These are phyloP conservation scores for Ogataea chonburiensis DNA, from an alignment of 805 yeast species.

Conservation along the genomic window DNA sequence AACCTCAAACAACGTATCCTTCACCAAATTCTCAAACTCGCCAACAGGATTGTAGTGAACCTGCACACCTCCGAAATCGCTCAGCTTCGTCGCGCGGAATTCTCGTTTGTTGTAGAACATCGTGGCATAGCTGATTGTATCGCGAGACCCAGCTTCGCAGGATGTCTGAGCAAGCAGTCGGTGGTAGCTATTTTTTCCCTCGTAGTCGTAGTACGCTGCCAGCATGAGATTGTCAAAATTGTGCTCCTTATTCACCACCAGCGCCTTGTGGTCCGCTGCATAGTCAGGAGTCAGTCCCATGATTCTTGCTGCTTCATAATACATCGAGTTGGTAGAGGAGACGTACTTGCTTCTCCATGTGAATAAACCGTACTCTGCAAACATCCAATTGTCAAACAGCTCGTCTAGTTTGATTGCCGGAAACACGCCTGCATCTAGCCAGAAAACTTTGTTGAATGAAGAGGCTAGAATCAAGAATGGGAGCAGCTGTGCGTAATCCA, in stretches of 20 bases:
- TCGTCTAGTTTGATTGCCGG: conserved; percentile 37
- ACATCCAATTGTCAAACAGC: conserved; percentile 40
- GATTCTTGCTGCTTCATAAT: conserved; percentile 39
- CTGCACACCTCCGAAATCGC: conserved; percentile 39
- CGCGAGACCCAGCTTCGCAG: conserved; percentile 51
- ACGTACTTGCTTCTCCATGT: conserved; percentile 75
- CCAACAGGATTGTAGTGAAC: conserved; percentile 45
- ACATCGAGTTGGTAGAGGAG: conserved; percentile 59
- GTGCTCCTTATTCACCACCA: conserved; percentile 42
- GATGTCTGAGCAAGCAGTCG: conserved; percentile 35
- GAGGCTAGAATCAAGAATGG: conserved; percentile 43
- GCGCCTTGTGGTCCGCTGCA: conserved; percentile 50
- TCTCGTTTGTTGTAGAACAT: conserved; percentile 37
- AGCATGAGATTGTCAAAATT: conserved; percentile 44
- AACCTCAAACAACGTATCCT: neutral
- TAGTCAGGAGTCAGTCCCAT: conserved; percentile 10
- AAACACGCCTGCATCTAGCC: conserved; percentile 44
- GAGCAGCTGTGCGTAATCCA: conserved; percentile 32
- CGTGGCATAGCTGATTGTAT: conserved; percentile 49
- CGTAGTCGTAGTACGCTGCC: conserved; percentile 46
- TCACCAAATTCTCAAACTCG: conserved; percentile 26
- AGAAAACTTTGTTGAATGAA: conserved; percentile 41
- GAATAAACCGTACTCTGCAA: conserved; percentile 49
- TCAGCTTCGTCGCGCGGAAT: conserved; percentile 44
- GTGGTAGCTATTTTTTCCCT: conserved; percentile 42